Base-by-base conservation (phyloP, 176 grass and related monocot species). In the Zoysia pacifica region DNA sequence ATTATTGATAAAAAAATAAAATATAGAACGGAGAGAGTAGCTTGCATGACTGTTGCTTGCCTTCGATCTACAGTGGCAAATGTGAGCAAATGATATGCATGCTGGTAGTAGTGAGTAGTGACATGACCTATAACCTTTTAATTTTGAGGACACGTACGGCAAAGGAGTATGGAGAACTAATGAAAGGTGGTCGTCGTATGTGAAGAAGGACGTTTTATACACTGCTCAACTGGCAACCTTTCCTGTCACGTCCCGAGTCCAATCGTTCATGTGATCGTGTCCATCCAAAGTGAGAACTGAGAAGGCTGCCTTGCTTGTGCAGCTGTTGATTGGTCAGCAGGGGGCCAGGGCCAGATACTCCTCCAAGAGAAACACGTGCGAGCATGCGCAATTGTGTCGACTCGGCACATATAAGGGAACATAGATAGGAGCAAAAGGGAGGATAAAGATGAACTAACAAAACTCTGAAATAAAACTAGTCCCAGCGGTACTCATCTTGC, bases 341-440 rank as follows among this genome's bases (percentile, higher is more conserved):
- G 28, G 28, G 28, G 28, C 28, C 28, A 74, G 69, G 35, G 18
- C 41, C 43, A 60, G n/a, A 3, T 63, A 0, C 28, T 38, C 59
- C 81, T 54, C 49, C 2, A 54, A 6, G n/a, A 4, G 69, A 19
- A 50, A 67, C 83, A 65, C 63, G 78, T 65, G 79, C 79, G 35
- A 70, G 49, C 41, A 74, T 66, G 67, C 68, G 19, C 14, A 41
- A 14, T 63, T 58, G 69, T 81, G 82, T 77, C 77, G 28, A 28
- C 28, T 28, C 28, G 82, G 82, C 60, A 82, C 87, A 85, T 72
- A 85, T 77, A 46, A 81, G 64, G 65, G 77, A 76, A 77, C 42
- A 58, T 71, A 37, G 15, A 46, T 66, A 77, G 62, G 71, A 50
- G 15, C 50, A 79, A 16, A 50, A 81, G 28, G 28, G 28, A 28